These are phyloP conservation scores for Chaetomium globosum DNA, from an alignment of 2,329 filamentous ascomycete genomes.

Conservation along the genomic window DNA sequence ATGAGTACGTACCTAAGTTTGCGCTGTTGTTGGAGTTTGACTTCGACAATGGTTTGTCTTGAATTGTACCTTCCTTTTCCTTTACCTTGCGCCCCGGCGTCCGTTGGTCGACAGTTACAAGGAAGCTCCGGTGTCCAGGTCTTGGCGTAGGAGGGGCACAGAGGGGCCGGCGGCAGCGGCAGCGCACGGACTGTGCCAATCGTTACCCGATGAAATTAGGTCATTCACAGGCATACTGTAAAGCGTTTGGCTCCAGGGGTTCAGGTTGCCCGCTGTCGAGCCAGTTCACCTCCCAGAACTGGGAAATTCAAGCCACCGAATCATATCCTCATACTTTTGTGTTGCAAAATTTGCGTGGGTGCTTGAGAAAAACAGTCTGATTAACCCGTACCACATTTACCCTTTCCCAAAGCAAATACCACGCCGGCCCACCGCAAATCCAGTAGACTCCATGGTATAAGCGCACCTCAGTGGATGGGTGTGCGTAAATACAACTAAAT, in stretches of 20 bases:
- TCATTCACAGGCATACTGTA: no score
- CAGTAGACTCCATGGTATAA: slow-evolving; percentile 5
- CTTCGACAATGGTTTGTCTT: background rate
- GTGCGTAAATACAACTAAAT: slow-evolving; percentile 7
- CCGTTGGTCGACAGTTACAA: background rate
- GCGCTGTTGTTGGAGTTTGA: slow-evolving; percentile 5
- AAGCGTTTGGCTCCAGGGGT: no score
- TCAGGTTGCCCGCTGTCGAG: no score
- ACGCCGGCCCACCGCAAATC: background rate
- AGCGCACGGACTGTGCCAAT: background rate
- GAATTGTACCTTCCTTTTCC: background rate
- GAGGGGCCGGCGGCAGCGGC: background rate
- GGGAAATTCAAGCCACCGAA: background rate
- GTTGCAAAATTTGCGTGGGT: background rate
- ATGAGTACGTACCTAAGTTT: background rate
- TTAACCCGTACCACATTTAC: background rate
- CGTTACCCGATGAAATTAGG: no score
- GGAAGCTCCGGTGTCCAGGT: background rate
- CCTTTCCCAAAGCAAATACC: slow-evolving; percentile 2
- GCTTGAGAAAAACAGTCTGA: background rate
- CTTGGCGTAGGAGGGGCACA: background rate
- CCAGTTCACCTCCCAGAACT: background rate
- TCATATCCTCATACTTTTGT: background rate
- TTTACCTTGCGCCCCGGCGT: no score
- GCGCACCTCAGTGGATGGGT: background rate